Conservation (phyloP, 2,329 filamentous ascomycete genomes). For the Amauroascus niger region DNA sequence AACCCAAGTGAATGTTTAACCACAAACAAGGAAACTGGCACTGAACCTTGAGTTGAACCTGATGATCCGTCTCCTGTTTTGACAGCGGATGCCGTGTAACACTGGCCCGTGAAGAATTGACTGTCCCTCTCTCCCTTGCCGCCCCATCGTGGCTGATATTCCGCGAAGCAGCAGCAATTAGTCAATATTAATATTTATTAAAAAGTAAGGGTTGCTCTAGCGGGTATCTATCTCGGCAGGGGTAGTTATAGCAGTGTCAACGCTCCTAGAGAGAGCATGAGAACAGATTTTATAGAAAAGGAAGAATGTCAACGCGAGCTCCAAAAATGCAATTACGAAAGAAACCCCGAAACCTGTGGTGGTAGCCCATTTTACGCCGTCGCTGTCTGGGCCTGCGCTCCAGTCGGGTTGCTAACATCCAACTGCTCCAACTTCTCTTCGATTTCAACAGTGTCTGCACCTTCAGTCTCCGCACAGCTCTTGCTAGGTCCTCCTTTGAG, state of each 20-base stretch:
- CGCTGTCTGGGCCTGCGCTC: background rate
- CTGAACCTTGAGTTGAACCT: too few species aligned
- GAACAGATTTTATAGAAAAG: background rate
- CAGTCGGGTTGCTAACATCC: conserved; percentile 10
- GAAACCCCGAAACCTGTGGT: background rate
- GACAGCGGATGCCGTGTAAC: conserved; percentile 2
- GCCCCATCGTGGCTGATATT: too few species aligned
- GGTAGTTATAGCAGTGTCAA: background rate
- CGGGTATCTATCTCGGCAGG: conserved; percentile 10
- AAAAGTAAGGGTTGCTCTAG: conserved; percentile 1
- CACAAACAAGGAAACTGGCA: too few species aligned
- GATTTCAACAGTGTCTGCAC: conserved; percentile 5
- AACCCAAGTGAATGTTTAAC: too few species aligned
- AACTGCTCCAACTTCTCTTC: conserved; percentile 19
- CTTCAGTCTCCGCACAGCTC: conserved; percentile 28
- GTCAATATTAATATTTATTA: background rate
- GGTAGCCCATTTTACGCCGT: background rate
- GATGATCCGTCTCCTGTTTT: background rate
- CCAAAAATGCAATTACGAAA: background rate
- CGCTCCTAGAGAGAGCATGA: background rate
- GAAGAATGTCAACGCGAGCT: background rate
- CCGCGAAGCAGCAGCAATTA: background rate
- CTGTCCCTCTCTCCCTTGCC: background rate
- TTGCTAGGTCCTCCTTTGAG: conserved; percentile 57
- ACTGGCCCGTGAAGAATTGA: background rate